phyloP scores from a whole-genome alignment of 75 land plant species.

The Gnetum montanum region DNA sequence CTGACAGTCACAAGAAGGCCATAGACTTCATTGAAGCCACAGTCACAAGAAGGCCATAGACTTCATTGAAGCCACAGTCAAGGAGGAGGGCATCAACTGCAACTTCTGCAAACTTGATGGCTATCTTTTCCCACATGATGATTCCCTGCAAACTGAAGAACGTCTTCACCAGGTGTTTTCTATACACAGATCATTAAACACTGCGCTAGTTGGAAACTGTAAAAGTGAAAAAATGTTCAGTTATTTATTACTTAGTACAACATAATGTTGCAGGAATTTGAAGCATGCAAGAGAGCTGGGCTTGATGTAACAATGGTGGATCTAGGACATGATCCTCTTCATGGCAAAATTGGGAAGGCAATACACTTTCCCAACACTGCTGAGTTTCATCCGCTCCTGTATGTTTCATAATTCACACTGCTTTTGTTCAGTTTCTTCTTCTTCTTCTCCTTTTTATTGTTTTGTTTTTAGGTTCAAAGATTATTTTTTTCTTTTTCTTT shows the following conservation, averaged over 20 bases:
- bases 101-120: slow-evolving; percentile 23
- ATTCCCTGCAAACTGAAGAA: too few species aligned
- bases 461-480: too few species aligned
- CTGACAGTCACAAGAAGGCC: slow-evolving; percentile 23
- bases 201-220: too few species aligned
- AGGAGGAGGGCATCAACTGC: slow-evolving; percentile 28
- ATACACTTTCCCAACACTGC: slow-evolving; percentile 22
- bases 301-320: slow-evolving; percentile 19
- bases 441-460: too few species aligned
- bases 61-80: slow-evolving; percentile 12
- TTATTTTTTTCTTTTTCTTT: background rate
- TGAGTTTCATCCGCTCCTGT: slow-evolving; percentile 40
- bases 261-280: slow-evolving; percentile 32
- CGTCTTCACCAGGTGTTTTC: too few species aligned
- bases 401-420: slow-evolving; percentile 7
- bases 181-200: too few species aligned
- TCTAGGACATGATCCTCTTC: slow-evolving; percentile 15
- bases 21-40: slow-evolving; percentile 22
- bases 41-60: slow-evolving; percentile 24
- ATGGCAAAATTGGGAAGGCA: slow-evolving; percentile 17
- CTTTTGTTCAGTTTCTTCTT: too few species aligned
- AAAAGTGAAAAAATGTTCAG: too few species aligned
- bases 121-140: slow-evolving; percentile 31
- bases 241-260: too few species aligned
- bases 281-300: slow-evolving; percentile 20